phyloP scores from a whole-genome alignment of 2,329 filamentous ascomycete species.

The Paraphoma chrysanthemicola region DNA sequence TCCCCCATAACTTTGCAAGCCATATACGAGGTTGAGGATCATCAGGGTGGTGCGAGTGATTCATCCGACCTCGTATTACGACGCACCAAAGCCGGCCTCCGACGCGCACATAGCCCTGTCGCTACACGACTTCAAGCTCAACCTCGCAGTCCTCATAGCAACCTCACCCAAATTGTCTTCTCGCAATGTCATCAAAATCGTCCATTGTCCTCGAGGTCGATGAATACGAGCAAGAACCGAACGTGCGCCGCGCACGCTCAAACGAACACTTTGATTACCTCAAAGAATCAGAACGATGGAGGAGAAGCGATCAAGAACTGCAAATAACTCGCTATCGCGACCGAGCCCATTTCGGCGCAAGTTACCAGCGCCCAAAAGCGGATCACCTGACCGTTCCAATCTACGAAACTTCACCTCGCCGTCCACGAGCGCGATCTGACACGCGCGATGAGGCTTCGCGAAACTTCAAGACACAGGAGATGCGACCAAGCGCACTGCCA shows the following conservation, averaged over 20 bases:
- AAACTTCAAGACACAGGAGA: conserved; percentile 17
- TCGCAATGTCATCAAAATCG: conserved; percentile 15
- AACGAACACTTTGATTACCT: conserved; percentile 32
- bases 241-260: conserved; percentile 27
- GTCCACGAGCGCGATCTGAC: neutral
- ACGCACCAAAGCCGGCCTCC: neutral
- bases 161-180: neutral
- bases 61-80: neutral
- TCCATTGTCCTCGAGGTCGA: conserved; percentile 18
- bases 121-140: neutral
- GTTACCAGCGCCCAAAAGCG: conserved; percentile 10
- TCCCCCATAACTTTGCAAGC: neutral
- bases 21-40: neutral
- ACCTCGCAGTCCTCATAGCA: neutral
- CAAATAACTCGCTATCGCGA: conserved; percentile 33
- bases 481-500: conserved; percentile 13
- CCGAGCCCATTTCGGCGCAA: conserved; percentile 2
- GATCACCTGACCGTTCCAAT: conserved; percentile 31
- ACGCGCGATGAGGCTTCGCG: conserved; percentile 2
- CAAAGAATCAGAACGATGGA: conserved; percentile 25
- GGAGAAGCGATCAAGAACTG: conserved; percentile 24
- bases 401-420: conserved; percentile 5
- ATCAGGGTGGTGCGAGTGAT: conserved; percentile 1
- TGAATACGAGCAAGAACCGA: conserved; percentile 5
- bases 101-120: neutral